Evolutionary conservation across 495 filamentous ascomycete genomes (phyloP).

Genomic region (Friedmanniomyces simplex): DNA sequence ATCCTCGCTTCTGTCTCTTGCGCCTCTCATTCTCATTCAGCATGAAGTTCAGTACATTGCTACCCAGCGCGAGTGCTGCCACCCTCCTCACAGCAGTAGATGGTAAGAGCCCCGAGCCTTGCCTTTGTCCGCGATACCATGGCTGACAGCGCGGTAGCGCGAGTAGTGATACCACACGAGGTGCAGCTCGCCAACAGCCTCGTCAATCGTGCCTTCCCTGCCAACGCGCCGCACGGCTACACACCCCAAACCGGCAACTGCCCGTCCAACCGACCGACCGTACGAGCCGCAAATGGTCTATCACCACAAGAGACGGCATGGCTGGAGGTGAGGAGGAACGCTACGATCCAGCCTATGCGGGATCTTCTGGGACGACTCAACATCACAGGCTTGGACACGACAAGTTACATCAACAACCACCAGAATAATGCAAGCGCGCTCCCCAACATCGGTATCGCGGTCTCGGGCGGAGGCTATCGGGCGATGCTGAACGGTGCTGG

Average conservation of each 20-base stretch:
- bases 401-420: constrained; percentile 51
- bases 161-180: neutral
- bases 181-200: neutral
- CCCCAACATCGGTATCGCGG: constrained; percentile 55
- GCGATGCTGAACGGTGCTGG: constrained; percentile 86
- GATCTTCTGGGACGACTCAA: constrained; percentile 62
- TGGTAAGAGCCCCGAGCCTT: neutral
- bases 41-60: neutral
- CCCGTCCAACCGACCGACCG: constrained; percentile 36
- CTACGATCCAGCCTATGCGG: constrained; percentile 56
- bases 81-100: neutral
- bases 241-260: constrained; percentile 28
- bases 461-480: constrained; percentile 67
- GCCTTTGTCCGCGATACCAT: neutral
- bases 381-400: constrained; percentile 68
- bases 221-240: constrained; percentile 33
- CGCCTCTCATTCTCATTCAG: neutral
- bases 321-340: constrained; percentile 47
- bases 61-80: neutral
- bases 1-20: neutral
- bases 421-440: constrained; percentile 46
- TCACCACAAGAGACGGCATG: constrained; percentile 62
- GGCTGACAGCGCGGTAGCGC: neutral
- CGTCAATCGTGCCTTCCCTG: constrained; percentile 11
- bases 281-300: constrained; percentile 46